phyloP scores from a whole-genome alignment of 192 early-diverging fungal genomes.

The Backusella macrospora region DNA sequence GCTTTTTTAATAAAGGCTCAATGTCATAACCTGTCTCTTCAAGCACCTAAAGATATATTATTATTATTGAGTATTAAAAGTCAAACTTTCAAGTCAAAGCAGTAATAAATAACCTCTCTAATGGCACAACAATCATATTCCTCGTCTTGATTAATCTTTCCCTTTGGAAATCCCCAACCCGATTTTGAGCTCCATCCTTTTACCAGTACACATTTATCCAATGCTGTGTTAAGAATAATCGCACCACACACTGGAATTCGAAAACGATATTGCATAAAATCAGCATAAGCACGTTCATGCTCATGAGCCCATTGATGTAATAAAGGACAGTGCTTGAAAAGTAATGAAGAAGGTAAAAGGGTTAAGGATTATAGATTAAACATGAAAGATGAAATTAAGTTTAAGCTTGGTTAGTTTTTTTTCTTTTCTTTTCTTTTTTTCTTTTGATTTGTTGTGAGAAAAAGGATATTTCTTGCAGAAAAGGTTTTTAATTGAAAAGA shows the following conservation, averaged over 20 bases:
- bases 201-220: constrained; percentile 89
- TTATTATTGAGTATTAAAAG: background rate
- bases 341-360: constrained; percentile 32
- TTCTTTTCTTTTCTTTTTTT: background rate
- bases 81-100: background rate
- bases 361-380: constrained; percentile 29
- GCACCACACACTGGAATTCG: constrained; percentile 97
- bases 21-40: constrained; percentile 97
- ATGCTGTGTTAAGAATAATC: constrained; percentile 82
- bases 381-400: constrained; percentile 38
- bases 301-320: constrained; percentile 87
- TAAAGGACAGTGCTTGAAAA: constrained; percentile 91
- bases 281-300: constrained; percentile 86
- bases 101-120: constrained; percentile 69
- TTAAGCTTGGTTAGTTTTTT: background rate
- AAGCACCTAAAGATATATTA: constrained; percentile 57
- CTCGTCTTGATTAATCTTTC: constrained; percentile 99
- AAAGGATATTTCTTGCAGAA: constrained; percentile 65
- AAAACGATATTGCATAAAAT: constrained; percentile 95
- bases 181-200: constrained; percentile 89
- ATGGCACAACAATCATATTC: constrained; percentile 84
- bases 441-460: background rate
- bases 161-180: constrained; percentile 98
- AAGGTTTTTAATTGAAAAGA: constrained; percentile 86
- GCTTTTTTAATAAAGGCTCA: constrained; percentile 62